Base-by-base conservation (phyloP, 306 rosid genomes). In the Sicyos baderoa region DNA sequence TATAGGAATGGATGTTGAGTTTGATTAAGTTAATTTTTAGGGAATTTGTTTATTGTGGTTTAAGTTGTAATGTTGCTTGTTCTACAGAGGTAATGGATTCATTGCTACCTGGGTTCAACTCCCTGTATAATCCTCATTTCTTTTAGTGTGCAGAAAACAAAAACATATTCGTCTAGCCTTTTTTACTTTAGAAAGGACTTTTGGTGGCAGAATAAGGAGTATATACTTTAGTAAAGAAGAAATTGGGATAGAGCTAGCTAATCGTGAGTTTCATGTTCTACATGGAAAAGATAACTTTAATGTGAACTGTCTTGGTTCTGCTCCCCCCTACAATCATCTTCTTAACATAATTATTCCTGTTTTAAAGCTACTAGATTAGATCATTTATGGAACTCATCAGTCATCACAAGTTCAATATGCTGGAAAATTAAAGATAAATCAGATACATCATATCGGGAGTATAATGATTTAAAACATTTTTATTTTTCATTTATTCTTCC, bases 241-340 rank as follows among this genome's bases (percentile, higher is more conserved):
- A 23, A 3, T 62, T 62, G 51, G 71, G 9, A 19, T 67, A 14
- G 14, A 67, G 42, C 7, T 22, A 66, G 42, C 42, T 45, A 47
- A 47, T 44, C 55, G 50, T 15, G 52, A 48, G 21, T 66, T 48
- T 66, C 14, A 22, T 66, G 35, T 23, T 22, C 56, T 47, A 47
- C 15, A 12, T 22, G 9, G 0, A 64, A 47, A 22, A 23, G 44
- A 66, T 1, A 66, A 22, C 4, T 66, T 27, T 10, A 15, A 8
- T 48, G 21, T 23, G 11, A 66, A 45, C 42, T 21, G 7, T 48
- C 21, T 48, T 48, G 55, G 71, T 14, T 48, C 42, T 47, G 5
- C 71, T 47, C 48, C 56, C 40, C 29, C 56, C 42, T 66, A 66
- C 56, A 12, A 22, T 67, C 57, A 25, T 22, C 56, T 67, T 14